These are phyloP conservation scores for Fraxinus baroniana DNA, from an alignment of 305 asterid species.

Conservation along the genomic window DNA sequence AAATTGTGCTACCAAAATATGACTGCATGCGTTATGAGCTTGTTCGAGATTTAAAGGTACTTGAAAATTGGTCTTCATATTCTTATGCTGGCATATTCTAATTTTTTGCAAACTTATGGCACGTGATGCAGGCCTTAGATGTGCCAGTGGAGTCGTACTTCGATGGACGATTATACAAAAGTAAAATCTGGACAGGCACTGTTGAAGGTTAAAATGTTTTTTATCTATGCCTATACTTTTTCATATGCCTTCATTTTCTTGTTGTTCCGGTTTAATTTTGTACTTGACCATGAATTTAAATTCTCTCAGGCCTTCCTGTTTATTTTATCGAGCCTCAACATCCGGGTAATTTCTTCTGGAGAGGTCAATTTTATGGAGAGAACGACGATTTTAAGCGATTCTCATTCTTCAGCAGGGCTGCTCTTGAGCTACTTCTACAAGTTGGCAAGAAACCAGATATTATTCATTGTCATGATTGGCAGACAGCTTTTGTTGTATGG, in stretches of 20 bases:
- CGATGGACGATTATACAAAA: slow-evolving; percentile 78
- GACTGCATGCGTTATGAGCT: slow-evolving; percentile 84
- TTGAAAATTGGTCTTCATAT: slow-evolving; percentile 14
- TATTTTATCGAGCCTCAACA: slow-evolving; percentile 96
- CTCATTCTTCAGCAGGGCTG: slow-evolving; percentile 99
- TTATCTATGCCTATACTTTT: slow-evolving; percentile 8
- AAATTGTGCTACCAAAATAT: slow-evolving; percentile 87
- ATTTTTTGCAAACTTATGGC: slow-evolving; percentile 22
- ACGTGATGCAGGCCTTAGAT: slow-evolving; percentile 68
- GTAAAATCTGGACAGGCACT: slow-evolving; percentile 91
- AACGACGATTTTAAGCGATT: slow-evolving; percentile 91
- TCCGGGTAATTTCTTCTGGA: slow-evolving; percentile 89
- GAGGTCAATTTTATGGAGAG: slow-evolving; percentile 93
- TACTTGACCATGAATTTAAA: slow-evolving; percentile 26
- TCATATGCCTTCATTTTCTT: slow-evolving; percentile 21
- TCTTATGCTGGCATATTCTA: slow-evolving; percentile 1
- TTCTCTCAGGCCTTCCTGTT: slow-evolving; percentile 81
- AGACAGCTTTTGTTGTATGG: slow-evolving; percentile 90
- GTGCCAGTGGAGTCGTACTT: slow-evolving; percentile 84
- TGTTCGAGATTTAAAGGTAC: slow-evolving; percentile 69
- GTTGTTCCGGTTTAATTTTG: slow-evolving; percentile 18
- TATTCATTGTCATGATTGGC: slow-evolving; percentile 99
- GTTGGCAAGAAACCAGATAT: slow-evolving; percentile 91
- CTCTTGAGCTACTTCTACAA: slow-evolving; percentile 89
- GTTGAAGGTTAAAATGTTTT: slow-evolving; percentile 68